Evolutionary conservation across 306 rosid genomes (phyloP), one percentile per base, ranked within the genome.

Genomic region (Rosa multiflora): DNA sequence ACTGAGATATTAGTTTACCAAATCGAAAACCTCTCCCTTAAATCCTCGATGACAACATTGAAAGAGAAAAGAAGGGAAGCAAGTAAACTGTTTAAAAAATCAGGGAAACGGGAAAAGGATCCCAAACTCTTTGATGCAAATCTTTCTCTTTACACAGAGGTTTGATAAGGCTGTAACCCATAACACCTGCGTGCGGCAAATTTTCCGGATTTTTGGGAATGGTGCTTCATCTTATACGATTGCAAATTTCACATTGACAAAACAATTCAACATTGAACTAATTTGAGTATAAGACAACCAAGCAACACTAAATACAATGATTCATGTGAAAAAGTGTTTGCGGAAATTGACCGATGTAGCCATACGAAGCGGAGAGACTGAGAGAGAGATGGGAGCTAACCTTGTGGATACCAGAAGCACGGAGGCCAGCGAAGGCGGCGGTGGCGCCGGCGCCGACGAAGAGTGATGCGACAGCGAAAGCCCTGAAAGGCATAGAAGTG

Each of bases 381-480:
- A 58, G 8, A 61, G 15, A 10, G 35, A 10, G 35, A 8, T 17
- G 26, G 13, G 61, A 59, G 6, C 49, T 47, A 61, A 92, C 99
- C 91, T 86, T 81, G 81, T 80, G 86, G 76, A 94, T 86, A 49
- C 91, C 92, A 26, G 86, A 84, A 39, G 88, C 69, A 32, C 85
- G 89, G 75, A 94, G 88, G 77, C 77, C 70, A 13, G 91, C 79
- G 11, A 87, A 6, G 84, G 91, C 71, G 47, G 97, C 88, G 26
- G 97, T 87, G 85, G 97, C 92, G 29, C 85, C 79, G 47, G 86
- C 82, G 39, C 97, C 89, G 67, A 94, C 85, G 83, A 91, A 86
- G 83, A 94, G 97, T 63, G 99, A 92, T 21, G 97, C 99, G 66
- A 94, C 92, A 67, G 83, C 85, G 75, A 88, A 92, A 77, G 99